These are phyloP conservation scores for Alternaria atra DNA, from an alignment of 2,329 filamentous ascomycete genomes.

Conservation along the genomic window DNA sequence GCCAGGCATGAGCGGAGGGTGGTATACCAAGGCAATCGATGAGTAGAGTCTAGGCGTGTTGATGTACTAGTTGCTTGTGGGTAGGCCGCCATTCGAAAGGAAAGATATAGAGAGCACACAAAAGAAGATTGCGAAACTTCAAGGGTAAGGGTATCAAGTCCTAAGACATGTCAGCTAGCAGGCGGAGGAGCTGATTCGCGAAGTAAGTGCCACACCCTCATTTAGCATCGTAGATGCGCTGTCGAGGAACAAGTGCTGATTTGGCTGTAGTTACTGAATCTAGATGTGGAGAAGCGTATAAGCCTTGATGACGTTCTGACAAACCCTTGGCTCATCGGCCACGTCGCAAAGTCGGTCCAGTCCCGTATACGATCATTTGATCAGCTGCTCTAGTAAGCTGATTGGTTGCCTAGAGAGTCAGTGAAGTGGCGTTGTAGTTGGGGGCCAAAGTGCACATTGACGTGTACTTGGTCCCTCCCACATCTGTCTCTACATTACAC, in stretches of 20 bases:
- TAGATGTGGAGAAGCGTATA: conserved; percentile 88
- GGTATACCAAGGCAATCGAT: conserved; percentile 90
- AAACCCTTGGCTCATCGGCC: conserved; percentile 91
- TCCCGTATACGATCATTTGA: conserved; percentile 8
- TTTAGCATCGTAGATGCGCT: background rate
- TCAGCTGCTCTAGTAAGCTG: conserved; percentile 5
- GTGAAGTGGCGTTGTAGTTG: background rate
- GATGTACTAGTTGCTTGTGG: conserved; percentile 91
- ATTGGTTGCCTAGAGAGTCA: background rate
- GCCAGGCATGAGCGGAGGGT: conserved; percentile 73
- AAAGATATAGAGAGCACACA: conserved; percentile 84
- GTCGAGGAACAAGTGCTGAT: background rate
- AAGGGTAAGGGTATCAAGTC: conserved; percentile 81
- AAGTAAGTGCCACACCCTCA: conserved; percentile 24
- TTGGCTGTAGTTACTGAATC: conserved; percentile 26
- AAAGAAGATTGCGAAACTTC: conserved; percentile 71
- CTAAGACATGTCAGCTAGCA: conserved; percentile 86
- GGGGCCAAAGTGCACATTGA: conserved; percentile 1
- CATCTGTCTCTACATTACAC: background rate
- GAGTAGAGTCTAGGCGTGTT: conserved; percentile 93
- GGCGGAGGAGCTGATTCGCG: conserved; percentile 78
- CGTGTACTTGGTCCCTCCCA: background rate
- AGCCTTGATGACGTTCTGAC: conserved; percentile 82
- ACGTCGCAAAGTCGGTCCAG: conserved; percentile 49
- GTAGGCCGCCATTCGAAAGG: conserved; percentile 93